Evolutionary conservation across 108 stramenopile species (phyloP).

Genomic region (Cylindrotheca fusiformis): DNA sequence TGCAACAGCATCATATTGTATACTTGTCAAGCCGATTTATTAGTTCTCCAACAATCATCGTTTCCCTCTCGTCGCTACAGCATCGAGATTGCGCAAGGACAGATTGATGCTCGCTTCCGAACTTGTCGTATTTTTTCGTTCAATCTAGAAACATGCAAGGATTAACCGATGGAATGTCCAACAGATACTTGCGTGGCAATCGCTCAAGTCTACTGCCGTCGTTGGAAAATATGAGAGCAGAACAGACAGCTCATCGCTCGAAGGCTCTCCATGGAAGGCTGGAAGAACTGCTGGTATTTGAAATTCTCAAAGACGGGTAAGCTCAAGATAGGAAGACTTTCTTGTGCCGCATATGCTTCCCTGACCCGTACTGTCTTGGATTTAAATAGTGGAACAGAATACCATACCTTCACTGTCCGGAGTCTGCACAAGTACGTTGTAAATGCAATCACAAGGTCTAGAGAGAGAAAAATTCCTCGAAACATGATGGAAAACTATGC

Average conservation of each 20-base stretch:
- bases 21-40: too few species aligned
- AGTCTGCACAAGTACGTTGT: conserved; percentile 67
- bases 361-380: background rate
- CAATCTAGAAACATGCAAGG: too few species aligned
- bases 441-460: conserved; percentile 27
- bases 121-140: too few species aligned
- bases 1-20: too few species aligned
- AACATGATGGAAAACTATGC: conserved; percentile 9
- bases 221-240: conserved; percentile 1
- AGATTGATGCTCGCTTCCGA: too few species aligned
- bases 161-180: conserved; percentile 16
- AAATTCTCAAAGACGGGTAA: conserved; percentile 60
- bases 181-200: conserved; percentile 7
- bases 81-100: too few species aligned
- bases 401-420: conserved; percentile 42
- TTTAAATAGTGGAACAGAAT: conserved; percentile 18
- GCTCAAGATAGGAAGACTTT: background rate
- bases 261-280: conserved; percentile 46
- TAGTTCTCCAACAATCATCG: too few species aligned
- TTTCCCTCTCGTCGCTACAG: too few species aligned
- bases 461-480: conserved; percentile 1
- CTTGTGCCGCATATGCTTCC: background rate
- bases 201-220: conserved; percentile 12
- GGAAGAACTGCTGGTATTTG: conserved; percentile 70
- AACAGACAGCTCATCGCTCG: background rate